phyloP scores from a whole-genome alignment of 768 basidiomycete genomes.

The Tulasnella sp. region DNA sequence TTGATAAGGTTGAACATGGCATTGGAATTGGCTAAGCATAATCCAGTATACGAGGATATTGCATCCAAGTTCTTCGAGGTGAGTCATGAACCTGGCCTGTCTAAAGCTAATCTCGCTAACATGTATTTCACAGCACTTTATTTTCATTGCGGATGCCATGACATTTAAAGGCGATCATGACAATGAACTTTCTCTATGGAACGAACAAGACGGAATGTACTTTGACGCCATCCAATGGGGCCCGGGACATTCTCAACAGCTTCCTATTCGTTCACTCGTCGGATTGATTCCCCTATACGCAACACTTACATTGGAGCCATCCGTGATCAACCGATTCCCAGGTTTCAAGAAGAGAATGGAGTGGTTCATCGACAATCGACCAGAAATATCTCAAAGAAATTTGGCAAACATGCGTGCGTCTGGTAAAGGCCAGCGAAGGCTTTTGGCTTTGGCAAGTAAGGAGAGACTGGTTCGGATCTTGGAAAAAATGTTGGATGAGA shows the following conservation, averaged over 20 bases:
- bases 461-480: constrained; percentile 79
- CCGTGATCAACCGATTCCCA: constrained; percentile 78
- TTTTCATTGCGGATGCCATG: constrained; percentile 99
- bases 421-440: constrained; percentile 73
- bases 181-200: constrained; percentile 78
- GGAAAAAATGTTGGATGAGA: constrained; percentile 94
- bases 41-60: constrained; percentile 95
- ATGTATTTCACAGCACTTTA: constrained; percentile 58
- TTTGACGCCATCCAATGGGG: constrained; percentile 94
- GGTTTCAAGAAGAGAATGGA: constrained; percentile 98
- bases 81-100: neutral
- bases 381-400: constrained; percentile 74
- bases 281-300: constrained; percentile 97
- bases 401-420: constrained; percentile 85
- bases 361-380: constrained; percentile 95
- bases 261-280: constrained; percentile 88
- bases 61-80: constrained; percentile 96
- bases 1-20: constrained; percentile 79
- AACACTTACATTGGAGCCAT: constrained; percentile 82
- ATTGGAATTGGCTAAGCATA: constrained; percentile 93
- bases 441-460: constrained; percentile 83
- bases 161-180: constrained; percentile 67
- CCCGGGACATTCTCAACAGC: constrained; percentile 66
- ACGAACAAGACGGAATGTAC: constrained; percentile 94
- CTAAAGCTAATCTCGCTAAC: neutral